Conservation (phyloP, 108 stramenopile genomes). For the Cyclotella sp. region DNA sequence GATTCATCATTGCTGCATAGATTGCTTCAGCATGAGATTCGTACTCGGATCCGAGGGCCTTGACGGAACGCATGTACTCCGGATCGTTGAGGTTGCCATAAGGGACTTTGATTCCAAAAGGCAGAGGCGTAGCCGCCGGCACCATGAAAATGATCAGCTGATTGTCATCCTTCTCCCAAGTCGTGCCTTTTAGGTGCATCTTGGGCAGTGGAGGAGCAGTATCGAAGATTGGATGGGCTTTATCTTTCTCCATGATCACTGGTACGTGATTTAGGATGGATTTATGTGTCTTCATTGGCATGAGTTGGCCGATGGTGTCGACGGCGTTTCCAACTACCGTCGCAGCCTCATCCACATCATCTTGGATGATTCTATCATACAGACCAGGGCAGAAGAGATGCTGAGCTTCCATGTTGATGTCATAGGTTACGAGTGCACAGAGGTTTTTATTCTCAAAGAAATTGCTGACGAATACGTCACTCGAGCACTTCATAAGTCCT, state of each 20-base stretch:
- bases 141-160: background rate
- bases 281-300: background rate
- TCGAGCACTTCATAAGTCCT: background rate
- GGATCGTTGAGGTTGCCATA: background rate
- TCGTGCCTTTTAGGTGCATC: background rate
- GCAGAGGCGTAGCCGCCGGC: background rate
- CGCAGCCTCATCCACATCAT: background rate
- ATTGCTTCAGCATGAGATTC: no score
- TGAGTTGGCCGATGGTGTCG: background rate
- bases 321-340: background rate
- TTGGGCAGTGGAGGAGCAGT: background rate
- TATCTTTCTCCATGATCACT: background rate
- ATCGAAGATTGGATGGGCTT: background rate
- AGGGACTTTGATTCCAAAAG: background rate
- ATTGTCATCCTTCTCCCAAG: background rate
- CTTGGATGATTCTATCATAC: background rate
- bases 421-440: background rate
- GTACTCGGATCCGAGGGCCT: no score
- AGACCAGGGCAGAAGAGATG: background rate
- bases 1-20: background rate
- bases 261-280: background rate
- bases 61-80: background rate
- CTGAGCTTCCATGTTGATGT: background rate
- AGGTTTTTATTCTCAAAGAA: background rate
- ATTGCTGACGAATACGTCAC: background rate